phyloP scores from a whole-genome alignment of 345 rosid genomes.

The Brassica juncea region DNA sequence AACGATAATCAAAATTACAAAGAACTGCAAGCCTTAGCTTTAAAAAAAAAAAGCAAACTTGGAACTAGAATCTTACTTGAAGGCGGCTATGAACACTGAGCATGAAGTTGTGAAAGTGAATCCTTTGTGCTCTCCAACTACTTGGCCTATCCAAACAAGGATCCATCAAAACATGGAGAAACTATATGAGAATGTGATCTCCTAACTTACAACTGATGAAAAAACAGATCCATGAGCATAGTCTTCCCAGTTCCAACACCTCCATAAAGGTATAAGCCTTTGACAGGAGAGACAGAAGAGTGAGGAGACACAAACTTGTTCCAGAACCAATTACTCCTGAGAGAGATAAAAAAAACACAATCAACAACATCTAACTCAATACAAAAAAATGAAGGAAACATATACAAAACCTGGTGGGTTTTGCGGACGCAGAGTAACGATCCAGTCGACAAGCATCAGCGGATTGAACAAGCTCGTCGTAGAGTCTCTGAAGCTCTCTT shows the following conservation, averaged over 20 bases:
- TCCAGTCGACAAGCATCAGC: slow-evolving; percentile 85
- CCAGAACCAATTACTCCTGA: slow-evolving; percentile 95
- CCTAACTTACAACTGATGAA: slow-evolving; percentile 67
- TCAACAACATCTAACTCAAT: background rate
- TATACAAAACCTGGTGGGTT: slow-evolving; percentile 57
- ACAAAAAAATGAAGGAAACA: background rate
- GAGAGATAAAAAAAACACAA: background rate
- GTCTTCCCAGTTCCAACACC: slow-evolving; percentile 99
- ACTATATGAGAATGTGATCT: background rate
- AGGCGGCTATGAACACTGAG: slow-evolving; percentile 88
- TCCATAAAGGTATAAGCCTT: slow-evolving; percentile 89
- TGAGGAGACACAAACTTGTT: slow-evolving; percentile 86
- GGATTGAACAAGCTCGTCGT: slow-evolving; percentile 74
- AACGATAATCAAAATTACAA: background rate
- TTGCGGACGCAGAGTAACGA: slow-evolving; percentile 78
- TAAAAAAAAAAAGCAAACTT: background rate
- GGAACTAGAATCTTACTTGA: slow-evolving; percentile 60
- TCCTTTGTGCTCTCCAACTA: slow-evolving; percentile 91
- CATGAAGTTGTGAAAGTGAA: slow-evolving; percentile 98
- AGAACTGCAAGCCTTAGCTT: background rate
- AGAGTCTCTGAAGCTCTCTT: slow-evolving; percentile 87
- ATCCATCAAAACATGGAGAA: background rate
- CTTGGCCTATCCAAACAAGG: slow-evolving; percentile 53
- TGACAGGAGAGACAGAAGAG: slow-evolving; percentile 70
- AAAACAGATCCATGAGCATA: slow-evolving; percentile 98